A percentile compares a stretch with the other conserved stretches of the same genome.
These are phyloP conservation scores for Pseudocercospora musae DNA, from an alignment of 2,329 filamentous ascomycete species.

Conservation along the genomic window DNA sequence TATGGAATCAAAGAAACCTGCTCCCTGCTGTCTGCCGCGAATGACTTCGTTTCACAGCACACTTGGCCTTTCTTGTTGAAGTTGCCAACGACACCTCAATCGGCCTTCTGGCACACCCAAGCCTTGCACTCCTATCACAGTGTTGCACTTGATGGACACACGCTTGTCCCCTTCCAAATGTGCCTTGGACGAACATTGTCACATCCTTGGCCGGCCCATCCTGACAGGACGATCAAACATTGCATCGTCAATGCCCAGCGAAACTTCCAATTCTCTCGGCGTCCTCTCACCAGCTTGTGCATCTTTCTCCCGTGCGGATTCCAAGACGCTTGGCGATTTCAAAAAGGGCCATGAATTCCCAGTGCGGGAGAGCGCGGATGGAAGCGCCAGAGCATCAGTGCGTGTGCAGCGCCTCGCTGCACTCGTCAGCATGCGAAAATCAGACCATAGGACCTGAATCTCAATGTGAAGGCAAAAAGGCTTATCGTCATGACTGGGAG, in stretches of 20 bases:
- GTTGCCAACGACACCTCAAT: constrained; percentile 4
- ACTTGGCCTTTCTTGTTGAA: constrained; percentile 20
- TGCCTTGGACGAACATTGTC: neutral
- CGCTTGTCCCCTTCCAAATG: neutral
- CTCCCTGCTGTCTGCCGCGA: constrained; percentile 8
- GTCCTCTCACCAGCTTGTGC: constrained; percentile 4
- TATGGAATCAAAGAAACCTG: constrained; percentile 4
- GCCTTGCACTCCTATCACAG: constrained; percentile 9
- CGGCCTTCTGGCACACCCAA: constrained; percentile 12
- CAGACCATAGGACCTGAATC: too few species aligned
- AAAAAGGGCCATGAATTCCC: neutral
- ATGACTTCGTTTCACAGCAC: constrained; percentile 18
- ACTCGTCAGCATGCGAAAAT: neutral
- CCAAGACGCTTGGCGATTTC: neutral
- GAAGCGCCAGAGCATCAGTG: neutral
- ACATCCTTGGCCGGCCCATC: constrained; percentile 8
- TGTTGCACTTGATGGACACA: neutral
- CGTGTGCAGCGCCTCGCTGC: neutral
- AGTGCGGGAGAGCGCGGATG: neutral
- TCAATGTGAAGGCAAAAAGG: neutral
- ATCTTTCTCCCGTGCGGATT: neutral
- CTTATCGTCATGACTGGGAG: neutral
- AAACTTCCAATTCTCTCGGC: constrained; percentile 3
- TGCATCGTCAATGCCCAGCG: constrained; percentile 9
- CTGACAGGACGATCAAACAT: neutral